Percentiles rank a stretch among this genome's conserved stretches.
These are phyloP conservation scores for Fagopyrum esculentum DNA, from an alignment of 148 eudicot species.

Conservation along the genomic window DNA sequence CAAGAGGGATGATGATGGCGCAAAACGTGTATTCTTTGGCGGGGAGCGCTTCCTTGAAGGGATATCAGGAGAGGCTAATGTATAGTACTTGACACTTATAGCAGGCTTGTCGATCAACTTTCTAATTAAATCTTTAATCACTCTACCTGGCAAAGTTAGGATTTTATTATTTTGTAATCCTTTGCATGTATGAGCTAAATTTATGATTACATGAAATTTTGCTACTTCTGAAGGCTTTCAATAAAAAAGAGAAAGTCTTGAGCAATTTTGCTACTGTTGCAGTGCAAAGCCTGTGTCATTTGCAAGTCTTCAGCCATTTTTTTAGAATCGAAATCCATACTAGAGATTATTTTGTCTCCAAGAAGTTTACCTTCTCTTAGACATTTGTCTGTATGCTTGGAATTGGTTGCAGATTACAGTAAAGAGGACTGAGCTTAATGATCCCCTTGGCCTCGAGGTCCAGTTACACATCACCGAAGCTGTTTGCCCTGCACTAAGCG, in stretches of 20 bases:
- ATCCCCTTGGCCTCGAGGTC: constrained; percentile 89
- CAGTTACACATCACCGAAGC: constrained; percentile 82
- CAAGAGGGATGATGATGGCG: constrained; percentile 90
- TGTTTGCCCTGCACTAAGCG: constrained; percentile 95
- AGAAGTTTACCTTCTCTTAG: background rate
- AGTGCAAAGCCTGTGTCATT: background rate
- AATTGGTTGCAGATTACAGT: constrained; percentile 73
- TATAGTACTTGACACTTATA: constrained; percentile 20
- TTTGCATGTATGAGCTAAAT: background rate
- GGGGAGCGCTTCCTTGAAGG: constrained; percentile 98
- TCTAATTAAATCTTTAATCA: background rate
- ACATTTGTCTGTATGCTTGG: constrained; percentile 12
- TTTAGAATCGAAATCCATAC: background rate
- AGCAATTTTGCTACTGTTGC: no score
- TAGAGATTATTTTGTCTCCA: background rate
- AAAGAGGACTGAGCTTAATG: constrained; percentile 75
- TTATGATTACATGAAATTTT: background rate
- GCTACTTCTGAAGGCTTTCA: background rate
- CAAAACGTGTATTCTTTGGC: constrained; percentile 87
- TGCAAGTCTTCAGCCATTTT: background rate
- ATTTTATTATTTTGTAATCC: background rate
- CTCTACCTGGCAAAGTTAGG: background rate
- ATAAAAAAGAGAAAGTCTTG: background rate
- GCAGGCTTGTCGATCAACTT: constrained; percentile 6
- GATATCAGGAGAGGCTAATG: constrained; percentile 92